Percentiles rank a stretch among this genome's conserved stretches.
These are phyloP conservation scores for Coniella vitis DNA, from an alignment of 2,329 filamentous ascomycete genomes.

Conservation along the genomic window DNA sequence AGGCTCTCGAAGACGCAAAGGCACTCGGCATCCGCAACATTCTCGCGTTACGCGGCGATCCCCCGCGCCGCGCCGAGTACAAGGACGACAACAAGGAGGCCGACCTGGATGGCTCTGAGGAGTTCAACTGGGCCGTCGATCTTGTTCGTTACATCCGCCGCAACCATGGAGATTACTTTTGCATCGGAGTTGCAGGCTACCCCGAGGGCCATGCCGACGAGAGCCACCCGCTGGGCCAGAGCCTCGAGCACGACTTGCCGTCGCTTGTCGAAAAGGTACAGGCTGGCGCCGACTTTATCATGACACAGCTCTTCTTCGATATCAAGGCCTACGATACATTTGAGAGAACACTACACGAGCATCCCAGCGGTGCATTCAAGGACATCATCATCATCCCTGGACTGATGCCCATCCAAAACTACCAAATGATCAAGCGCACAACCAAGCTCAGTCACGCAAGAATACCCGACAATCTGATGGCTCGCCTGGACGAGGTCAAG, in stretches of 20 bases:
- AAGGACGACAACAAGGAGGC: slow-evolving; percentile 51
- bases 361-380: slow-evolving; percentile 80
- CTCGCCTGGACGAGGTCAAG: slow-evolving; percentile 64
- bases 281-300: slow-evolving; percentile 93
- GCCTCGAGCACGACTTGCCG: slow-evolving; percentile 72
- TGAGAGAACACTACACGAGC: slow-evolving; percentile 67
- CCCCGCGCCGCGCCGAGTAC: slow-evolving; percentile 85
- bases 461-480: slow-evolving; percentile 64
- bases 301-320: slow-evolving; percentile 98
- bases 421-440: slow-evolving; percentile 88
- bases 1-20: slow-evolving; percentile 85
- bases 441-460: slow-evolving; percentile 90
- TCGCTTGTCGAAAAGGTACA: slow-evolving; percentile 85
- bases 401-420: slow-evolving; percentile 96
- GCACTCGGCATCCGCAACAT: slow-evolving; percentile 89
- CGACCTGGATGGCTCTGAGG: slow-evolving; percentile 64
- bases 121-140: slow-evolving; percentile 85
- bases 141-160: slow-evolving; percentile 83
- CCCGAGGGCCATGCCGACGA: slow-evolving; percentile 94
- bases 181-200: slow-evolving; percentile 88
- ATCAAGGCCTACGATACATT: slow-evolving; percentile 74
- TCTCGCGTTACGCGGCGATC: slow-evolving; percentile 83
- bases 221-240: slow-evolving; percentile 66
- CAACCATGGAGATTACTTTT: slow-evolving; percentile 89
- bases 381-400: slow-evolving; percentile 86